Conservation (phyloP, 805 yeast species). For the Ogataea angusta region DNA sequence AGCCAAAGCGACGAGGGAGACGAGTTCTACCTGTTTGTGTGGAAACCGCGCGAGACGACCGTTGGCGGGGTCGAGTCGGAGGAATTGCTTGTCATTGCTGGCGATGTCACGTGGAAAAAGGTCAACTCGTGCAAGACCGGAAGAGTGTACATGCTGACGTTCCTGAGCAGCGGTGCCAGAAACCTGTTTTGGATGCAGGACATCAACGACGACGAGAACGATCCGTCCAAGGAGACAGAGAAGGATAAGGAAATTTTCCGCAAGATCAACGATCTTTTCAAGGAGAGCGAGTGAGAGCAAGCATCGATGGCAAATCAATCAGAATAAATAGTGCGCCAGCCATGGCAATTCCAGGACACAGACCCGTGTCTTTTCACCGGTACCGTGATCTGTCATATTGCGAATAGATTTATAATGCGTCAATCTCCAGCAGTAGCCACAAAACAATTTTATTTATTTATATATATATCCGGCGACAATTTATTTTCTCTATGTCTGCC, state of each 20-base stretch:
- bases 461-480: constrained; percentile 6
- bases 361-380: no score
- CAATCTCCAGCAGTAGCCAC: no score
- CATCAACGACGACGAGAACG: constrained; percentile 59
- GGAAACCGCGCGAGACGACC: constrained; percentile 63
- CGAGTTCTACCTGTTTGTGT: constrained; percentile 62
- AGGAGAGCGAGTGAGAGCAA: constrained; percentile 23
- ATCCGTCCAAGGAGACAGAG: constrained; percentile 51
- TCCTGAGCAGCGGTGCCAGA: constrained; percentile 38
- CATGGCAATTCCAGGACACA: no score
- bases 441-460: no score
- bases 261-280: constrained; percentile 48
- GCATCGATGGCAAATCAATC: neutral
- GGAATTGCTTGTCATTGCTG: constrained; percentile 74
- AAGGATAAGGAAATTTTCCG: constrained; percentile 51
- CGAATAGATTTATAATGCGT: no score
- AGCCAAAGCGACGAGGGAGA: constrained; percentile 67
- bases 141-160: constrained; percentile 51
- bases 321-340: no score
- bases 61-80: constrained; percentile 45
- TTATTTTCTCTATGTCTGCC: constrained; percentile 14
- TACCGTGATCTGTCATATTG: no score
- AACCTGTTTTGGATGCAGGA: constrained; percentile 76
- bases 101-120: constrained; percentile 77
- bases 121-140: constrained; percentile 71